phyloP scores from a whole-genome alignment of 768 basidiomycete genomes.

The Leccinum subtestaceum region DNA sequence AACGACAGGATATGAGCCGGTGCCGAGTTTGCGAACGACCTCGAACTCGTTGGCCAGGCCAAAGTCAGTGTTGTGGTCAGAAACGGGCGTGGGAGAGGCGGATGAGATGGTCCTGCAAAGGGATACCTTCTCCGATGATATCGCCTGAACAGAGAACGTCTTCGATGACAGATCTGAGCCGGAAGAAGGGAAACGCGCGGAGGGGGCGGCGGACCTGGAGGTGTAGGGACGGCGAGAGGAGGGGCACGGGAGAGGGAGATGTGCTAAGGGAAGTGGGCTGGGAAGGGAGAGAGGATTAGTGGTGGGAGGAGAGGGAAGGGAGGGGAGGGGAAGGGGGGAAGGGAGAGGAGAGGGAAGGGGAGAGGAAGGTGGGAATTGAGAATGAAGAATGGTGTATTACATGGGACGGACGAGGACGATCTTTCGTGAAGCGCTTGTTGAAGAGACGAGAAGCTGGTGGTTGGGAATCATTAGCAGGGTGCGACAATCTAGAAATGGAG shows the following conservation, averaged over 20 bases:
- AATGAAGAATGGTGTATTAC: constrained; percentile 12
- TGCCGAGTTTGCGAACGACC: constrained; percentile 82
- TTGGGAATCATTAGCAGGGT: constrained; percentile 27
- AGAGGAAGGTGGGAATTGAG: neutral
- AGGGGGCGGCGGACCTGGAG: constrained; percentile 34
- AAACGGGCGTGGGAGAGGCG: constrained; percentile 45
- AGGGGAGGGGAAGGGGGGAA: constrained; percentile 31
- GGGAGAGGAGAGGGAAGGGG: constrained; percentile 25
- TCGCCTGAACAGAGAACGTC: constrained; percentile 73
- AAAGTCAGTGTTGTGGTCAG: constrained; percentile 34
- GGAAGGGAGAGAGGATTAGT: constrained; percentile 35
- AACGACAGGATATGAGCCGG: constrained; percentile 91
- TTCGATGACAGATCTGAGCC: constrained; percentile 31
- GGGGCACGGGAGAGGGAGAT: constrained; percentile 31
- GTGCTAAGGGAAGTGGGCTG: constrained; percentile 34
- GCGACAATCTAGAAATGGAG: neutral
- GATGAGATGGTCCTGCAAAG: constrained; percentile 65
- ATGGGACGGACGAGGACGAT: constrained; percentile 23
- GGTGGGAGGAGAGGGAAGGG: constrained; percentile 27
- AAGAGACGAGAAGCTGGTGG: constrained; percentile 26
- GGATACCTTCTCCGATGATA: constrained; percentile 63
- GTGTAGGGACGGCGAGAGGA: constrained; percentile 35
- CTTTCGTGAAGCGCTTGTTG: constrained; percentile 37
- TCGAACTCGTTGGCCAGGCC: constrained; percentile 71
- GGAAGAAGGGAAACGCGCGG: constrained; percentile 17